A percentile compares a stretch with the other conserved stretches of the same genome.
Conservation (phyloP, 805 yeast genomes). For the Cyberlindnera euphorbiiphila region DNA sequence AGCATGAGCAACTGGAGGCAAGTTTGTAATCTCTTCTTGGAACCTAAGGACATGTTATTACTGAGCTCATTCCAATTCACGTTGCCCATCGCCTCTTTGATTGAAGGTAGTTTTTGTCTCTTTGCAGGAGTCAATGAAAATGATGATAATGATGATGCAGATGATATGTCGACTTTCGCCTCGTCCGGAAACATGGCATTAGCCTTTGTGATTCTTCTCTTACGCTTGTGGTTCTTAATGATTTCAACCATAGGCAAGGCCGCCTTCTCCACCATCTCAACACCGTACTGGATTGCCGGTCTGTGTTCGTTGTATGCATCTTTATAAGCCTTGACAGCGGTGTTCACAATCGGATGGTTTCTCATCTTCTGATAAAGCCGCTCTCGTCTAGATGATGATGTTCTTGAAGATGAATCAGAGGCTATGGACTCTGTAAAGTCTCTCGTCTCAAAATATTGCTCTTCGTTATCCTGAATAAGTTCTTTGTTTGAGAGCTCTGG, state of each 20-base stretch:
- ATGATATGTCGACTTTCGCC: conserved; percentile 17
- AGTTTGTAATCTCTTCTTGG: conserved; percentile 70
- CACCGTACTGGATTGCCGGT: conserved; percentile 52
- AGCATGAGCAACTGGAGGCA: conserved; percentile 74
- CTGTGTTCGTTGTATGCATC: conserved; percentile 37
- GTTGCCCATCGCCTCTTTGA: conserved; percentile 34
- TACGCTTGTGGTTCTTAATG: conserved; percentile 37
- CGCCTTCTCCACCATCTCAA: conserved; percentile 54
- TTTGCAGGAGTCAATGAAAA: conserved; percentile 16
- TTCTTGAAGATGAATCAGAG: conserved; percentile 1
- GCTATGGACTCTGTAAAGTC: conserved; percentile 12
- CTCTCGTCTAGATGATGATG: conserved; percentile 3
- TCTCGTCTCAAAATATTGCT: conserved; percentile 3
- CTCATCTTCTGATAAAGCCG: conserved; percentile 43
- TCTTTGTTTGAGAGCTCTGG: background rate
- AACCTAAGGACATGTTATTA: conserved; percentile 54
- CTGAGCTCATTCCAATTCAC: conserved; percentile 33
- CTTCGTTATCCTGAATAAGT: conserved; percentile 6
- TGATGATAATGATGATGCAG: conserved; percentile 7
- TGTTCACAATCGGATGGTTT: conserved; percentile 32
- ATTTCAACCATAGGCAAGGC: conserved; percentile 51
- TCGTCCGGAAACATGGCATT: conserved; percentile 29
- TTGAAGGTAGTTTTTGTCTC: conserved; percentile 33
- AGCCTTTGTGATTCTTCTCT: conserved; percentile 33
- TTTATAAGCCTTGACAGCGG: conserved; percentile 31